Evolutionary conservation across 208 protist species (phyloP), one percentile per base, ranked within the genome.

Genomic region (Acanthamoeba castellanii): DNA sequence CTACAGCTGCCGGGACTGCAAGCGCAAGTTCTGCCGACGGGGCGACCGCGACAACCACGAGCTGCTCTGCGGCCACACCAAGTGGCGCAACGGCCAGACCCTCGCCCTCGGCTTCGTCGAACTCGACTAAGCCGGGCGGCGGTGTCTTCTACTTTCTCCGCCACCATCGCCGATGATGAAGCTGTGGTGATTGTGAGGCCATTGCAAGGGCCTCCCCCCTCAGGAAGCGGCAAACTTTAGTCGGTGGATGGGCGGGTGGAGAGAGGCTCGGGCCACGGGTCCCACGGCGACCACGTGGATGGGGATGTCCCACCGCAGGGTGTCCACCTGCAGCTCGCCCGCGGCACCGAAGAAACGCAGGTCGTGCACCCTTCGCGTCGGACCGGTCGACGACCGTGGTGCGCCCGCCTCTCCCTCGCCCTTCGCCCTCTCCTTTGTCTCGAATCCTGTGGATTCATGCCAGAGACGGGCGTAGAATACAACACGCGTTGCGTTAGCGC

Each of bases 41-140:
- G 85, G 85, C 32, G 85, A 92, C n/a, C 55, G 85, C 30, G 85
- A 92, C 42, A 92, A 92, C 34, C 85, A 92, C 64, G 85, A 92
- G 32, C 85, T 74, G 85, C 64, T 92, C 6, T 92, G 85, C n/a
- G 85, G 85, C 37, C 85, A 92, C 45, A 92, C 85, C 18, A 92
- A 92, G 64, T 92, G 85, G 85, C 55, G 85, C n/a, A 55, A 34
- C 22, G 85, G 85, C 85, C 14, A 92, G 64, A 57, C 20, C 5
- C 25, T 92, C 57, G 37, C 55, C 2, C 85, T 92, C 0, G 85
- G 85, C 52, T 92, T 92, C 22, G 42, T 92, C 2, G 57, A 68
- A 22, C 45, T 92, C 22, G 34, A 55, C 64, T 92, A n/a, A 90
- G 50, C 3, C 13, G 11, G 6, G 50, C 50, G n/a, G 72, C 37